A percentile compares a stretch with the other conserved stretches of the same genome.
Evolutionary conservation across 2,329 filamentous ascomycete species (phyloP).

Genomic region (Decorospora gaudefroyi): DNA sequence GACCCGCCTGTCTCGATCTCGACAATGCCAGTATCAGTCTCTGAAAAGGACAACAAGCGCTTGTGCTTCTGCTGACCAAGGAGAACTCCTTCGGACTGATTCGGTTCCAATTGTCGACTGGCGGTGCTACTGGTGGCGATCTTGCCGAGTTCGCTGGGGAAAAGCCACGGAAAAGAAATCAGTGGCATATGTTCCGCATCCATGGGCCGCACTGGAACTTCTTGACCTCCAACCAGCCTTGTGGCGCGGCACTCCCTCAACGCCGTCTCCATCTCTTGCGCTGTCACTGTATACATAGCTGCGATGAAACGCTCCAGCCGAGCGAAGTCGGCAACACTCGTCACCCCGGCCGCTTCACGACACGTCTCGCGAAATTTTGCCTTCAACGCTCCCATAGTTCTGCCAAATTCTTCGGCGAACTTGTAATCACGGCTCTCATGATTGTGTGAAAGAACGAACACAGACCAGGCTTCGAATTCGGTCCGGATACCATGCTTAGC

Average conservation of each 20-base stretch:
- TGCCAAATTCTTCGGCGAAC: slow-evolving; percentile 79
- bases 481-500: slow-evolving; percentile 80
- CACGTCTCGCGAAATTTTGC: slow-evolving; percentile 70
- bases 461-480: slow-evolving; percentile 90
- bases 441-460: slow-evolving; percentile 78
- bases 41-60: background rate
- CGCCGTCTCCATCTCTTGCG: slow-evolving; percentile 67
- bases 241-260: slow-evolving; percentile 56
- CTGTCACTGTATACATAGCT: slow-evolving; percentile 86
- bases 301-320: slow-evolving; percentile 72
- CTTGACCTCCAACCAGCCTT: slow-evolving; percentile 47
- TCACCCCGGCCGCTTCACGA: slow-evolving; percentile 62
- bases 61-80: slow-evolving; percentile 15
- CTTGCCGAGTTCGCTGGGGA: slow-evolving; percentile 70
- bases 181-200: slow-evolving; percentile 69
- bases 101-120: background rate
- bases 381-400: slow-evolving; percentile 68
- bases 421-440: slow-evolving; percentile 79
- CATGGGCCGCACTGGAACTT: slow-evolving; percentile 47
- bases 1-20: slow-evolving; percentile 43
- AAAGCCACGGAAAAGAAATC: slow-evolving; percentile 94
- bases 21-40: slow-evolving; percentile 16
- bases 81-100: background rate
- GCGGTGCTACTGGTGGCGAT: slow-evolving; percentile 59
- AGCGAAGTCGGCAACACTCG: slow-evolving; percentile 41